phyloP scores from a whole-genome alignment of 345 rosid species.

The Melaleuca quinquenervia region DNA sequence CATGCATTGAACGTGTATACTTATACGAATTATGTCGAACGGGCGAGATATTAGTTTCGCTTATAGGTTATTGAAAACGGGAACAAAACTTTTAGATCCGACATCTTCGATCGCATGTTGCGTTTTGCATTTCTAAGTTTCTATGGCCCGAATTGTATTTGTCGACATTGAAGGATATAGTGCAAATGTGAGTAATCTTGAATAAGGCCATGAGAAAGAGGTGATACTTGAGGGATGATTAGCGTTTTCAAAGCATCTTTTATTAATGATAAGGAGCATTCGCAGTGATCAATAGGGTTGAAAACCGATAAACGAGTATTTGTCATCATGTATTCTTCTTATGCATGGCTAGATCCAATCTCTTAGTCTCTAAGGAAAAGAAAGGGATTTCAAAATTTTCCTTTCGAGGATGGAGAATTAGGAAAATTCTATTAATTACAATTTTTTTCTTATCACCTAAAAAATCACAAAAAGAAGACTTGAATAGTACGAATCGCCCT shows the following conservation, averaged over 20 bases:
- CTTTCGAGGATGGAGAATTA: background rate
- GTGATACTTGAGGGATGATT: too few species aligned
- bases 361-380: background rate
- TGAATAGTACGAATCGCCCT: background rate
- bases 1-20: background rate
- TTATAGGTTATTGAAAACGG: background rate
- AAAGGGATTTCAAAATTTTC: background rate
- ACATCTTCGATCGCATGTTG: too few species aligned
- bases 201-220: too few species aligned
- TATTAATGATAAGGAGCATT: too few species aligned
- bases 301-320: background rate
- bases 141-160: too few species aligned
- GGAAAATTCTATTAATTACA: rapidly evolving
- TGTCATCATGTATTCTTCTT: background rate
- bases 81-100: background rate
- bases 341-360: background rate
- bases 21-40: background rate
- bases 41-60: background rate
- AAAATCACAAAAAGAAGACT: background rate
- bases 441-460: background rate
- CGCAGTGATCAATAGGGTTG: rapidly evolving
- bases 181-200: too few species aligned
- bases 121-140: too few species aligned
- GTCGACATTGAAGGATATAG: too few species aligned
- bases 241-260: too few species aligned